Percentiles rank a stretch among this genome's conserved stretches.
These are phyloP conservation scores for Bondarzewia mesenterica DNA, from an alignment of 1,284 basidiomycete species.

Conservation along the genomic window DNA sequence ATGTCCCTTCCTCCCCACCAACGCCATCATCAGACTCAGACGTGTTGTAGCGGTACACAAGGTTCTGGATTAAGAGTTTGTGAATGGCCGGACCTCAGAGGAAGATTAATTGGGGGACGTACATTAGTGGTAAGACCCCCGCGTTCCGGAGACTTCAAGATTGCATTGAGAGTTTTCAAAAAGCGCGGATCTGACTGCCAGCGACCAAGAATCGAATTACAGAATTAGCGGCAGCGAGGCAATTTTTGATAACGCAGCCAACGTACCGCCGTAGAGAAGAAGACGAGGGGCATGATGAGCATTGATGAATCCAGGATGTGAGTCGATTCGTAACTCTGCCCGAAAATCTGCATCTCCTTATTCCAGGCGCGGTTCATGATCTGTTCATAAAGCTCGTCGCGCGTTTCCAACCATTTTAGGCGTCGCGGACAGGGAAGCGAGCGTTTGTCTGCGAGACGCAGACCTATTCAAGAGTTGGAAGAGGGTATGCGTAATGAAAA, in stretches of 20 bases:
- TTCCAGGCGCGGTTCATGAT: conserved; percentile 81
- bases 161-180: conserved; percentile 71
- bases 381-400: conserved; percentile 80
- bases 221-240: neutral
- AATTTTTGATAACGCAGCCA: conserved; percentile 4
- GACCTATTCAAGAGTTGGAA: conserved; percentile 32
- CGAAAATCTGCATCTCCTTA: conserved; percentile 55
- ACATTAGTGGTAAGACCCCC: conserved; percentile 87
- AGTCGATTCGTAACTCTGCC: conserved; percentile 72
- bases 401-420: conserved; percentile 61
- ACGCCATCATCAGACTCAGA: conserved; percentile 81
- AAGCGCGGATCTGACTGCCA: conserved; percentile 79
- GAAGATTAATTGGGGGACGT: conserved; percentile 14
- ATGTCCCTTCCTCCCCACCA: conserved; percentile 87
- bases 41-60: conserved; percentile 79
- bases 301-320: conserved; percentile 67
- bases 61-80: conserved; percentile 32
- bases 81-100: neutral
- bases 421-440: conserved; percentile 70
- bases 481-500: neutral
- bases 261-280: conserved; percentile 62
- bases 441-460: conserved; percentile 86
- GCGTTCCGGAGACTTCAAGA: conserved; percentile 77
- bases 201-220: neutral
- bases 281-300: conserved; percentile 80